phyloP scores from a whole-genome alignment of 352 stramenopile genomes.

The Globisporangium uncinulatum region DNA sequence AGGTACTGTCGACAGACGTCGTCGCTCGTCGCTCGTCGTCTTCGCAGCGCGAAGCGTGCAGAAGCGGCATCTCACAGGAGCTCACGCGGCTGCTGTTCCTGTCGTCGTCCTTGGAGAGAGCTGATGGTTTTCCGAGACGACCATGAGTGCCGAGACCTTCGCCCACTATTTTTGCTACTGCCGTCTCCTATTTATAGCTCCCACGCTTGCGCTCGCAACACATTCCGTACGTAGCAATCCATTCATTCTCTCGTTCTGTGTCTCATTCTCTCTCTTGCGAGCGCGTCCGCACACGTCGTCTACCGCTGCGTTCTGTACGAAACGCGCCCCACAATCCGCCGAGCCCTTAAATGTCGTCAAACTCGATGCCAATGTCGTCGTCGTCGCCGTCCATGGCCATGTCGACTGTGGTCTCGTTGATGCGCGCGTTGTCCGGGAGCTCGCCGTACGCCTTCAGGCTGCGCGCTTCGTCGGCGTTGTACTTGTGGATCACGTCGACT shows the following conservation, averaged over 20 bases:
- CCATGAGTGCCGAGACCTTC: not conserved
- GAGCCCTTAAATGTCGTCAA: constrained; percentile 83
- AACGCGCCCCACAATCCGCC: not conserved
- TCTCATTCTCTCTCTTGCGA: not conserved
- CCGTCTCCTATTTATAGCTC: constrained; percentile 1
- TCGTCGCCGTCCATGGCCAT: constrained; percentile 83
- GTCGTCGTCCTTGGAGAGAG: not conserved
- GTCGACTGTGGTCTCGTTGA: constrained; percentile 87
- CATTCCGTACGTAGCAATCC: constrained; percentile 15
- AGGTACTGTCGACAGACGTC: not conserved
- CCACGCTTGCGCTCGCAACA: not conserved
- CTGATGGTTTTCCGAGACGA: no score
- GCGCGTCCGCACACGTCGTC: no score
- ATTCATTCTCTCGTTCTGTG: constrained; percentile 1
- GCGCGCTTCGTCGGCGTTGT: constrained; percentile 96
- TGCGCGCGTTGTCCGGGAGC: constrained; percentile 94
- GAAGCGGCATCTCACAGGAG: constrained; percentile 3
- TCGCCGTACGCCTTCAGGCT: constrained; percentile 99
- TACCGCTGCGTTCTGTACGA: no score
- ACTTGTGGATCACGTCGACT: constrained; percentile 99
- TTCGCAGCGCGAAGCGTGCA: constrained; percentile 15
- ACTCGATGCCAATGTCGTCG: constrained; percentile 88
- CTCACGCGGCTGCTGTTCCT: not conserved
- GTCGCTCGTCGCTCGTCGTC: constrained; percentile 8
- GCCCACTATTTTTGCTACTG: not conserved